phyloP scores from a whole-genome alignment of 2,329 filamentous ascomycete genomes.

The Thermothelomyces thermophilus region DNA sequence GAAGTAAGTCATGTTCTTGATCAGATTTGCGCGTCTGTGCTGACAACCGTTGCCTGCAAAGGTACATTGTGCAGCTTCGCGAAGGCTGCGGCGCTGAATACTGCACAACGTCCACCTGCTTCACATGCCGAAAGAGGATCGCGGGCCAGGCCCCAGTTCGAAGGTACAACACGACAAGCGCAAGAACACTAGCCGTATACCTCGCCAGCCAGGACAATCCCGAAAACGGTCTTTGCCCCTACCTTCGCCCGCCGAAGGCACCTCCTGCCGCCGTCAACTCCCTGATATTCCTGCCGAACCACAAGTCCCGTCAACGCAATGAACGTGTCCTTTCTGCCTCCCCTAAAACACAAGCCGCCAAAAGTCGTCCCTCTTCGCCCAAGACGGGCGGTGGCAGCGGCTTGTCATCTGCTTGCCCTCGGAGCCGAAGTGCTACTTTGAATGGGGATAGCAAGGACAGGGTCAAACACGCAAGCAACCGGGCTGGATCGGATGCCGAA shows the following conservation, averaged over 20 bases:
- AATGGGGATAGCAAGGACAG: constrained; percentile 7
- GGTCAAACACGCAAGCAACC: constrained; percentile 2
- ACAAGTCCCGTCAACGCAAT: constrained; percentile 19
- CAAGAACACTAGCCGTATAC: constrained; percentile 71
- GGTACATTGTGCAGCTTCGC: constrained; percentile 75
- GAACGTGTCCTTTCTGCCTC: constrained; percentile 4
- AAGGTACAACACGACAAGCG: constrained; percentile 74
- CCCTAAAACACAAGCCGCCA: constrained; percentile 21
- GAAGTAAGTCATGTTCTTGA: constrained; percentile 40
- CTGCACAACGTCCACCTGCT: constrained; percentile 72
- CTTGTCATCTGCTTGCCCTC: background rate
- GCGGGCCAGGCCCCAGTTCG: constrained; percentile 63
- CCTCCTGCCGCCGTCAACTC: constrained; percentile 41
- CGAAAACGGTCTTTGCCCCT: constrained; percentile 59
- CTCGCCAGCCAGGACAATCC: constrained; percentile 75
- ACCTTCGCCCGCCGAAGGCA: constrained; percentile 37
- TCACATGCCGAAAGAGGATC: constrained; percentile 66
- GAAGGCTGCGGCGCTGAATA: constrained; percentile 64
- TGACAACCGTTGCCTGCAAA: constrained; percentile 31
- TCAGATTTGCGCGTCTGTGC: constrained; percentile 8
- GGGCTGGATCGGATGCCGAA: constrained; percentile 4
- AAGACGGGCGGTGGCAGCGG: constrained; percentile 11
- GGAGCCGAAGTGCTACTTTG: constrained; percentile 1
- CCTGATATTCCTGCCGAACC: constrained; percentile 39
- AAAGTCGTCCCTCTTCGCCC: constrained; percentile 8